phyloP scores from a whole-genome alignment of 148 eudicot genomes.

The Cornus florida region DNA sequence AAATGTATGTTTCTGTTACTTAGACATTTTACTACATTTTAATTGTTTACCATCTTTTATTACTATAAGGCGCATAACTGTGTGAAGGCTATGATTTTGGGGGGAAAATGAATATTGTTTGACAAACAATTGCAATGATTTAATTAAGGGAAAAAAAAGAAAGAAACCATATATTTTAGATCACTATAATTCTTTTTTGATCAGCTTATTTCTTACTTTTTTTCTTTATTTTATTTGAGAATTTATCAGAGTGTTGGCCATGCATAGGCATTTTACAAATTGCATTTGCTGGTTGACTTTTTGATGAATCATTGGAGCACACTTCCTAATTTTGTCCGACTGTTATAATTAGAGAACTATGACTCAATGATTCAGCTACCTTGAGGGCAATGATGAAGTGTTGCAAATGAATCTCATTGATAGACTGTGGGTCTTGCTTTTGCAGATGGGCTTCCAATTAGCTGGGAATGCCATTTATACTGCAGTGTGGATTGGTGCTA shows the following conservation, averaged over 20 bases:
- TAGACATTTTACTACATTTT: slow-evolving; percentile 2
- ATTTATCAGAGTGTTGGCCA: not conserved
- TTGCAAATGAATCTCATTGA: not conserved
- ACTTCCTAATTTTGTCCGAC: not conserved
- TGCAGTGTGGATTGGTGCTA: slow-evolving; percentile 87
- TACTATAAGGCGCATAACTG: not conserved
- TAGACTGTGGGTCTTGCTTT: slow-evolving; percentile 11
- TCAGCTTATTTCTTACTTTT: not conserved
- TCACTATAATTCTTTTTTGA: not conserved
- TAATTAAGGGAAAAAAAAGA: not conserved
- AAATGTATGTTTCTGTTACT: slow-evolving; percentile 56
- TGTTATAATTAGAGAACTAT: too few species aligned
- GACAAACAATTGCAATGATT: not conserved
- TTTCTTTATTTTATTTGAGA: not conserved
- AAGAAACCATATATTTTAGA: not conserved
- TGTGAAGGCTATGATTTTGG: not conserved
- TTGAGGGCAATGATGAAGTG: not conserved
- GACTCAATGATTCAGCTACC: not conserved
- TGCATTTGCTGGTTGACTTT: not conserved
- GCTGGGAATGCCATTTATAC: slow-evolving; percentile 84
- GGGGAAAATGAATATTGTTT: not conserved
- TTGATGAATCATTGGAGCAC: not conserved
- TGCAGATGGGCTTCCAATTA: slow-evolving; percentile 84
- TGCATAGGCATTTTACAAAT: not conserved
- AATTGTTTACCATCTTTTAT: slow-evolving; percentile 1